These are phyloP conservation scores for Nyssa sinensis DNA, from an alignment of 148 eudicot species.

Conservation along the genomic window DNA sequence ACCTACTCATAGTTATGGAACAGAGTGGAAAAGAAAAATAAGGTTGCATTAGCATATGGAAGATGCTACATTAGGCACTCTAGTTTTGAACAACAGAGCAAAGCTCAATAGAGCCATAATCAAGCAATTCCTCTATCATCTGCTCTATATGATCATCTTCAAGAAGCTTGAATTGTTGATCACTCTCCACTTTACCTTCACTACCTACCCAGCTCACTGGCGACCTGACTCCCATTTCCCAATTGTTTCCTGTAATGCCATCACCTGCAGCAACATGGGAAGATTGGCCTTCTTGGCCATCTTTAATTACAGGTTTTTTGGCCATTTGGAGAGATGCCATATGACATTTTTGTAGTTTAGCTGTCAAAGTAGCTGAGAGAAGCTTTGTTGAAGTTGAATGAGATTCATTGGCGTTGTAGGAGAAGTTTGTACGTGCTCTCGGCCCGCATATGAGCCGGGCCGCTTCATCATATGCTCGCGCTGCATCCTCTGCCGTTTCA, in stretches of 20 bases:
- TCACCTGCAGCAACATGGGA: neutral
- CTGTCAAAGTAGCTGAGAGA: conserved; percentile 53
- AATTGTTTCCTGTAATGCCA: conserved; percentile 8
- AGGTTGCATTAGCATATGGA: neutral
- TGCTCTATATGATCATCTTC: conserved; percentile 90
- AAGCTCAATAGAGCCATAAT: conserved; percentile 69
- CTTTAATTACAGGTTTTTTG: conserved; percentile 14
- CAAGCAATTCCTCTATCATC: conserved; percentile 83
- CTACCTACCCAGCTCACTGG: conserved; percentile 22
- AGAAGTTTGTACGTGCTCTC: conserved; percentile 52
- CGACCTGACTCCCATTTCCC: conserved; percentile 11
- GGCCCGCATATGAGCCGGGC: conserved; percentile 67
- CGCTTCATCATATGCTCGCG: conserved; percentile 72
- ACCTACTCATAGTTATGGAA: too few species aligned
- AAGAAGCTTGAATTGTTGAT: conserved; percentile 34
- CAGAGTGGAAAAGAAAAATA: neutral
- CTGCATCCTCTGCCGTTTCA: conserved; percentile 80
- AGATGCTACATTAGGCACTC: neutral
- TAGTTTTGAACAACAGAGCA: conserved; percentile 37
- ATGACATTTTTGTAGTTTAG: conserved; percentile 60
- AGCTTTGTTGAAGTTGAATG: conserved; percentile 31
- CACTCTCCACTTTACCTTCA: conserved; percentile 23
- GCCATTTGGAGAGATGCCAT: conserved; percentile 46
- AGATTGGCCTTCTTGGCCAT: conserved; percentile 11
- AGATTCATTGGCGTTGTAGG: conserved; percentile 26